These are phyloP conservation scores for Apophysomyces elegans DNA, from an alignment of 371 early-diverging fungal species.

Conservation along the genomic window DNA sequence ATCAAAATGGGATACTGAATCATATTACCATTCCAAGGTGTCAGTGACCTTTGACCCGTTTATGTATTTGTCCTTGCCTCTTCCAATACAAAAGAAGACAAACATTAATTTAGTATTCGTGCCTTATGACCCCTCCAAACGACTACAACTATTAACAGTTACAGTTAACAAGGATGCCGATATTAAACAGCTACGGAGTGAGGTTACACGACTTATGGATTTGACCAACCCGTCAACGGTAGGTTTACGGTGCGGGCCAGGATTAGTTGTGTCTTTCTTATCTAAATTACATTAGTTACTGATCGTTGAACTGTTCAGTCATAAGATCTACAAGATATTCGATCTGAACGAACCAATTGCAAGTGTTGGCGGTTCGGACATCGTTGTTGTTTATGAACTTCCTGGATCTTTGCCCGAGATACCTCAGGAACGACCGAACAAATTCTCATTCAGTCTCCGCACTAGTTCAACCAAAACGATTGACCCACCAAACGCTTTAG, in stretches of 20 bases:
- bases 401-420: constrained; percentile 28
- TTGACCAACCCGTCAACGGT: constrained; percentile 21
- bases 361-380: constrained; percentile 53
- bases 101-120: constrained; percentile 46
- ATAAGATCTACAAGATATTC: constrained; percentile 61
- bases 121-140: constrained; percentile 38
- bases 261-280: neutral
- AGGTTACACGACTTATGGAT: constrained; percentile 49
- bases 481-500: neutral
- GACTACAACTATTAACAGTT: constrained; percentile 17
- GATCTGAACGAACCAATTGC: constrained; percentile 53
- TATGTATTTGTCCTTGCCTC: constrained; percentile 57
- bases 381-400: constrained; percentile 61
- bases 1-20: neutral
- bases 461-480: neutral
- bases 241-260: neutral
- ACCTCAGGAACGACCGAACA: neutral
- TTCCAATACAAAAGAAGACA: constrained; percentile 43
- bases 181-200: constrained; percentile 50
- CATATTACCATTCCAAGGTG: constrained; percentile 13
- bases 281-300: constrained; percentile 27
- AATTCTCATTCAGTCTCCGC: neutral
- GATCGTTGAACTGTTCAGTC: constrained; percentile 54
- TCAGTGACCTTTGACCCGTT: constrained; percentile 68
- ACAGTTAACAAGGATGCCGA: constrained; percentile 49